Evolutionary conservation across 2,329 filamentous ascomycete species (phyloP).

Genomic region (Botrytis paeoniae): DNA sequence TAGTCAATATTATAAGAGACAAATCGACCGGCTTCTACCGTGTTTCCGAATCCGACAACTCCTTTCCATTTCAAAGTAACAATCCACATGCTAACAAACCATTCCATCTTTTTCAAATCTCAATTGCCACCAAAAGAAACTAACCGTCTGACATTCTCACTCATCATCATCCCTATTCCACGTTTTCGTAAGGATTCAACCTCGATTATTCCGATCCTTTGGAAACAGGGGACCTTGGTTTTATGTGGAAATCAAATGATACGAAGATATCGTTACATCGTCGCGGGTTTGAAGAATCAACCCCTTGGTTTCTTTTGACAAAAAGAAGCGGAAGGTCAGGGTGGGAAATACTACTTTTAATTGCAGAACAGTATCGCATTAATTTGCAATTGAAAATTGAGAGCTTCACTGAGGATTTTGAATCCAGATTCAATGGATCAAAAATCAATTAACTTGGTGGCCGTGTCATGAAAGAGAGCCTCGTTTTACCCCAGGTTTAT

Average conservation of each 20-base stretch:
- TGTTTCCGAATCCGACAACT: neutral
- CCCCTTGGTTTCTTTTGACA: neutral
- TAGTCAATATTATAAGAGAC: too few relatives aligned
- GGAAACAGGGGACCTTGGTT: neutral
- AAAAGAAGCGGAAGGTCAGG: neutral
- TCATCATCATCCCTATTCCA: constrained; percentile 17
- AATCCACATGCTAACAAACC: neutral
- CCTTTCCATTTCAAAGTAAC: neutral
- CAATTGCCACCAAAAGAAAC: constrained; percentile 5
- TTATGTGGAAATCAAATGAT: constrained; percentile 17
- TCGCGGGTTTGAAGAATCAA: constrained; percentile 2
- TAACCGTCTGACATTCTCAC: constrained; percentile 17
- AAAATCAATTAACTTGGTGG: neutral
- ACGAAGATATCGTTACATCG: constrained; percentile 14
- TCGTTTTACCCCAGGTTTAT: constrained; percentile 16
- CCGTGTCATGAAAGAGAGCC: constrained; percentile 7
- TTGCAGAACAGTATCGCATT: neutral
- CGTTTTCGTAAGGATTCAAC: constrained; percentile 19
- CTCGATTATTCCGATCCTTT: constrained; percentile 12
- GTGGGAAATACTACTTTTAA: neutral
- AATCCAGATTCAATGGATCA: neutral
- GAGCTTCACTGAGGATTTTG: neutral
- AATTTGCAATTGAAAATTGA: neutral
- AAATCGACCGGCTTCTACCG: neutral
- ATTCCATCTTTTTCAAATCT: neutral